Conservation (phyloP, 768 basidiomycete species). For the Panus rudis region DNA sequence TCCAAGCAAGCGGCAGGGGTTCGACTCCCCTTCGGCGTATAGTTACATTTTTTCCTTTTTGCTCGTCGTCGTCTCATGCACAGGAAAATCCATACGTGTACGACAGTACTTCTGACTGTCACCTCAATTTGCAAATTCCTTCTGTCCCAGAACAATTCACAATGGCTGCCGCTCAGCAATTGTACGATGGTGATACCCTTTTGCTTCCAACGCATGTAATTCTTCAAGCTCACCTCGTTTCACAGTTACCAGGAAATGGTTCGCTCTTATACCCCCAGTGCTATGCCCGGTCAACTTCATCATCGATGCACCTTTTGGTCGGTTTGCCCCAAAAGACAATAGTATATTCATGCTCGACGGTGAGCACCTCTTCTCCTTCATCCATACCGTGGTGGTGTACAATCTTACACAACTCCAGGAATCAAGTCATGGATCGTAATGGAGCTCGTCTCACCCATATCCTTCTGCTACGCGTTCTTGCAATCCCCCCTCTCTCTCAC, state of each 20-base stretch:
- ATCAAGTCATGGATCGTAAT: constrained; percentile 67
- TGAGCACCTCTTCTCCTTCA: constrained; percentile 13
- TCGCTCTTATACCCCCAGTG: constrained; percentile 34
- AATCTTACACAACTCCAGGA: constrained; percentile 18
- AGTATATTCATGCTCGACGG: constrained; percentile 54
- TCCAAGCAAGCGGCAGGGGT: constrained; percentile 51
- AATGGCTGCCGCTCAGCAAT: too few species aligned
- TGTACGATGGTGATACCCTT: too few species aligned
- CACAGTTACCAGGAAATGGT: constrained; percentile 36
- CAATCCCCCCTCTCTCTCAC: constrained; percentile 38
- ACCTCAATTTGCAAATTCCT: too few species aligned
- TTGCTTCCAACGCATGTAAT: too few species aligned
- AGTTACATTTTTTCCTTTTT: too few species aligned
- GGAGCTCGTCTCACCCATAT: constrained; percentile 60
- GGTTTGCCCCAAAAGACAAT: constrained; percentile 47
- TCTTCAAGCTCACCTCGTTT: background rate
- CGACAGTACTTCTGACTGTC: too few species aligned
- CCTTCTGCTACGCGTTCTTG: constrained; percentile 44
- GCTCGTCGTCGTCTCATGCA: too few species aligned
- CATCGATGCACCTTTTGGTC: constrained; percentile 75
- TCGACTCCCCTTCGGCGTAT: constrained; percentile 29
- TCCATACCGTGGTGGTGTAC: background rate
- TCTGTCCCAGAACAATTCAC: too few species aligned
- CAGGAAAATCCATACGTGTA: too few species aligned
- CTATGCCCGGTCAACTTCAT: constrained; percentile 35